Conservation (phyloP, 345 rosid species). For the Hypericum androsaemum region DNA sequence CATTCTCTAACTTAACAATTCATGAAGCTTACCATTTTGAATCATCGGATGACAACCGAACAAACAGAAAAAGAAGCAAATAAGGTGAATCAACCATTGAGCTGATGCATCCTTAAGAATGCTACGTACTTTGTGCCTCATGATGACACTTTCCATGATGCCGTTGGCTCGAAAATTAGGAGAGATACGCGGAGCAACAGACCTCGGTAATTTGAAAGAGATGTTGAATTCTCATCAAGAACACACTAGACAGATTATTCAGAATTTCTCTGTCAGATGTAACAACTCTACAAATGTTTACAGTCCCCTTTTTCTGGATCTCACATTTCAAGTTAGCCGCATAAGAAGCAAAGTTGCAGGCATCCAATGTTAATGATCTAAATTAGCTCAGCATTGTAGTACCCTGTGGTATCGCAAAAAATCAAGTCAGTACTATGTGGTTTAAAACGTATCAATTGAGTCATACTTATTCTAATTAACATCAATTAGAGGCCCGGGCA, state of each 20-base stretch:
- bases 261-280: slow-evolving; percentile 33
- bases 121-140: slow-evolving; percentile 30
- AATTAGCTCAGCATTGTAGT: no score
- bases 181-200: slow-evolving; percentile 55
- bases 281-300: not conserved
- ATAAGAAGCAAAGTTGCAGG: no score
- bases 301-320: not conserved
- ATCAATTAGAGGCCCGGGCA: no score
- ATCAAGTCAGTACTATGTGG: no score
- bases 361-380: no score
- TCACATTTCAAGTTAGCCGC: not conserved
- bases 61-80: no score
- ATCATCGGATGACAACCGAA: no score
- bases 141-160: slow-evolving; percentile 51
- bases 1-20: no score
- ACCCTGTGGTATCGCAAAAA: no score
- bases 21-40: no score
- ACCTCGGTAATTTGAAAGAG: slow-evolving; percentile 60
- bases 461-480: no score
- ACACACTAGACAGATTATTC: slow-evolving; percentile 21
- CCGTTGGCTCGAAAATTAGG: slow-evolving; percentile 44
- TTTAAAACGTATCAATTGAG: no score
- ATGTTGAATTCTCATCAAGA: slow-evolving; percentile 26
- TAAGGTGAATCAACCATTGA: slow-evolving; percentile 24
- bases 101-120: slow-evolving; percentile 14